phyloP scores from a whole-genome alignment of 176 grass and related monocot species.

The Aegilops umbellulata region DNA sequence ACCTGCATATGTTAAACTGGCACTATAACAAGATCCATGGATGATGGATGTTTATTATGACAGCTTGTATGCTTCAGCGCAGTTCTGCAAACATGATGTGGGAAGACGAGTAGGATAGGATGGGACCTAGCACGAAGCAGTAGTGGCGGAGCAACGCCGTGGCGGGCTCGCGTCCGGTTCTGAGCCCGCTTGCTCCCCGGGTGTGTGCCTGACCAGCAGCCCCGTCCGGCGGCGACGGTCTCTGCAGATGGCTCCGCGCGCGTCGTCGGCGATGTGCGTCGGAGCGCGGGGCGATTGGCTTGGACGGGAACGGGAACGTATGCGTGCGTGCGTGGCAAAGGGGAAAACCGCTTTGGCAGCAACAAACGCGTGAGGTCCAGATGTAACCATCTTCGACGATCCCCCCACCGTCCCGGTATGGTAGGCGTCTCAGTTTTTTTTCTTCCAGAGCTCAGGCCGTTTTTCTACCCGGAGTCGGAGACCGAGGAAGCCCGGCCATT shows the following conservation, averaged over 20 bases:
- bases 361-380: not conserved
- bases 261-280: not conserved
- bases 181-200: conserved; percentile 24
- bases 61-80: not conserved
- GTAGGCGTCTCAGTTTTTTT: not conserved
- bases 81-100: not conserved
- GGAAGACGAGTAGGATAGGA: not conserved
- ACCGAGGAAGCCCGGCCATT: too few species aligned
- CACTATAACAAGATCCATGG: conserved; percentile 1
- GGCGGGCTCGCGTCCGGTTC: not conserved
- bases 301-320: not conserved
- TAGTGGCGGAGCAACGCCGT: not conserved
- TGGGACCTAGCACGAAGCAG: not conserved
- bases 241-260: conserved; percentile 16
- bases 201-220: conserved; percentile 30
- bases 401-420: not conserved
- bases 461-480: not conserved
- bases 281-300: not conserved
- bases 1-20: not conserved
- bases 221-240: conserved; percentile 35
- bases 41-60: not conserved
- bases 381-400: not conserved
- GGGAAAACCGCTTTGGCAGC: not conserved
- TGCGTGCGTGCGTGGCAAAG: not conserved
- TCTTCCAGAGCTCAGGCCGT: not conserved